These are phyloP conservation scores for Cenchrus americanus DNA, from an alignment of 176 grass and related monocot species.

Conservation along the genomic window DNA sequence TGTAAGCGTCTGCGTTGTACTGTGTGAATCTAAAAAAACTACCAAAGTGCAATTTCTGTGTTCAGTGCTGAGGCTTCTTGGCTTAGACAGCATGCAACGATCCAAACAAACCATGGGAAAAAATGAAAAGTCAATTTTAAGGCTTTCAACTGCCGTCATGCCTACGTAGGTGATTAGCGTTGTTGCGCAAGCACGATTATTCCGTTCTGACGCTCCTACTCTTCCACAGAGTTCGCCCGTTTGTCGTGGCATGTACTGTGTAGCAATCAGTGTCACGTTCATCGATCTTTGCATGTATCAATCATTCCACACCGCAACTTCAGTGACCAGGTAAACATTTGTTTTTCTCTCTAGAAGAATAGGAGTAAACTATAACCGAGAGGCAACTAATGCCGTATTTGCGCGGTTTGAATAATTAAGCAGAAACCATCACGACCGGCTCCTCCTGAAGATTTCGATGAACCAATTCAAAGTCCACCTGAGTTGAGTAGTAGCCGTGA, in stretches of 20 bases:
- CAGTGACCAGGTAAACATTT: background rate
- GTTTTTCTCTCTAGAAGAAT: background rate
- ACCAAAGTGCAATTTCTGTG: no score
- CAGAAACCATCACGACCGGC: background rate
- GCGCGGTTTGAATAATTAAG: conserved; percentile 4
- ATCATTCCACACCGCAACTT: background rate
- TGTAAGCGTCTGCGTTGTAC: no score
- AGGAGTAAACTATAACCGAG: background rate
- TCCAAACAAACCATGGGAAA: background rate
- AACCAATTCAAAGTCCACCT: conserved; percentile 3
- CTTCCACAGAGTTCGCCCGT: background rate
- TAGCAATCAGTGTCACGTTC: background rate
- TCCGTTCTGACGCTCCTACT: background rate
- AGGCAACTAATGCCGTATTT: background rate
- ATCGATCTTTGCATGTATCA: background rate
- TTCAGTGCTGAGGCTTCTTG: no score
- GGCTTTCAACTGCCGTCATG: background rate
- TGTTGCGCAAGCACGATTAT: background rate
- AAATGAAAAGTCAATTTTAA: no score
- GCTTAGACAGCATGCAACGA: background rate
- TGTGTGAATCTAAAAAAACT: no score
- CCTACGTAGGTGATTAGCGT: background rate
- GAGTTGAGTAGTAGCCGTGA: background rate
- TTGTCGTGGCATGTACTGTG: background rate
- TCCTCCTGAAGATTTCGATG: background rate